Percentiles rank a stretch among this genome's conserved stretches.
Evolutionary conservation across 1,284 basidiomycete species (phyloP).

Genomic region (Cutaneotrichosporon sp.): DNA sequence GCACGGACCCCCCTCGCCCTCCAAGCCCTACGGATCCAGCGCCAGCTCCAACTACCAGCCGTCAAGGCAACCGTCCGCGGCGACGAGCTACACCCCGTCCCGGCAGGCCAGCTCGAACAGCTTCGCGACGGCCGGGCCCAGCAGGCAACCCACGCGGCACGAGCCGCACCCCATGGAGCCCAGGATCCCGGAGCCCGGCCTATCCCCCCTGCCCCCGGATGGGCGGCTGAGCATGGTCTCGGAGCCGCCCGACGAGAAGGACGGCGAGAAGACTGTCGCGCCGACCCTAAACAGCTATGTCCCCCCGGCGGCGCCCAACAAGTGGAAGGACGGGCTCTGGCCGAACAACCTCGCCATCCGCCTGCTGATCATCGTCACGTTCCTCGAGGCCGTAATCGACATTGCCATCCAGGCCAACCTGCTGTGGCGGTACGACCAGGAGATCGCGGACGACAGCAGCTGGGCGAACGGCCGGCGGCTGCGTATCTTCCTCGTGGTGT

Average conservation of each 20-base stretch:
- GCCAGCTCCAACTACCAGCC: neutral
- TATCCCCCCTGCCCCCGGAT: neutral
- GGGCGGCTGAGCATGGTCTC: neutral
- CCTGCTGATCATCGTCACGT: constrained; percentile 62
- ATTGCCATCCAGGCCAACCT: constrained; percentile 63
- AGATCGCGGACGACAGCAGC: constrained; percentile 31
- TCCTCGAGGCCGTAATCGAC: constrained; percentile 81
- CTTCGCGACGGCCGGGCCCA: neutral
- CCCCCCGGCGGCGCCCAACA: neutral
- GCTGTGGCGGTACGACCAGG: constrained; percentile 47
- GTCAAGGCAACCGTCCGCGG: neutral
- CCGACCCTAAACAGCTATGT: neutral
- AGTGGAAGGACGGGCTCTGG: constrained; percentile 56
- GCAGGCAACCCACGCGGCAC: neutral
- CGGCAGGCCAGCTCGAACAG: neutral
- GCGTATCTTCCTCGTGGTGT: constrained; percentile 85
- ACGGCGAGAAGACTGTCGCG: constrained; percentile 1
- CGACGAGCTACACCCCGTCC: no score
- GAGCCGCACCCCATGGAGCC: neutral
- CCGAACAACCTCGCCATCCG: constrained; percentile 78
- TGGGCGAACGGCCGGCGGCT: constrained; percentile 60
- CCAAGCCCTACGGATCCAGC: neutral
- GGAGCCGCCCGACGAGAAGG: neutral
- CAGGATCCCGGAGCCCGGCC: neutral
- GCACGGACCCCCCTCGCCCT: neutral